phyloP scores from a whole-genome alignment of 177 flowering plant species.

The Vitis hybrid region DNA sequence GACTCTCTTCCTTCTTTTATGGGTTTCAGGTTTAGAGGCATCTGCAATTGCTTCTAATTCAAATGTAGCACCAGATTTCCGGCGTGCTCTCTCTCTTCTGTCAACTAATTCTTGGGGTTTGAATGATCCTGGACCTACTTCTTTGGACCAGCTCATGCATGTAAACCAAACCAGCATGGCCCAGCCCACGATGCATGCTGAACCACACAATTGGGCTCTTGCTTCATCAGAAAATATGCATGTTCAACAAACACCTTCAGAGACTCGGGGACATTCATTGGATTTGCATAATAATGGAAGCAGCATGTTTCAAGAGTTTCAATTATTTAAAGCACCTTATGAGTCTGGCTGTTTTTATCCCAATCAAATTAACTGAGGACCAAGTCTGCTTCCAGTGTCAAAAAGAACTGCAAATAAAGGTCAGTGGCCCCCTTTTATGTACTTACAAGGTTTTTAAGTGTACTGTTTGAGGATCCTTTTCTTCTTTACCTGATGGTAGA shows the following conservation, averaged over 20 bases:
- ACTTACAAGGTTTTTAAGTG: too few species aligned
- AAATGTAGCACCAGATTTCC: neutral
- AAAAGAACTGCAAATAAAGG: neutral
- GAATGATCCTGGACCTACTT: neutral
- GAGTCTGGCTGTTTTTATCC: conserved; percentile 1
- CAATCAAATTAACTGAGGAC: conserved; percentile 3
- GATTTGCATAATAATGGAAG: neutral
- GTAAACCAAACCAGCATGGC: neutral
- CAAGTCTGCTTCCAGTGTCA: neutral
- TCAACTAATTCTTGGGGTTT: conserved; percentile 1
- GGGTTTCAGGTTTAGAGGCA: conserved; percentile 2
- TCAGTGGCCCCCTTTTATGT: too few species aligned
- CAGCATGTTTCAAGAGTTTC: neutral
- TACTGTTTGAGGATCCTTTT: too few species aligned
- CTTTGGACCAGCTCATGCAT: conserved; percentile 1
- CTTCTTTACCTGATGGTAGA: too few species aligned
- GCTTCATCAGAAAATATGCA: neutral
- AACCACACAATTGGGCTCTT: conserved; percentile 2
- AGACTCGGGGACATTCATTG: too few species aligned
- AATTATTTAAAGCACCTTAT: neutral
- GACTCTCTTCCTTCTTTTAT: neutral
- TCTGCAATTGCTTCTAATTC: neutral
- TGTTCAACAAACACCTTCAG: neutral
- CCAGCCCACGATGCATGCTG: neutral
- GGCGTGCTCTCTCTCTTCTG: conserved; percentile 8